Evolutionary conservation across 2,329 filamentous ascomycete genomes (phyloP), one percentile per base, ranked within the genome.

Genomic region (Pseudogymnoascus sp.): DNA sequence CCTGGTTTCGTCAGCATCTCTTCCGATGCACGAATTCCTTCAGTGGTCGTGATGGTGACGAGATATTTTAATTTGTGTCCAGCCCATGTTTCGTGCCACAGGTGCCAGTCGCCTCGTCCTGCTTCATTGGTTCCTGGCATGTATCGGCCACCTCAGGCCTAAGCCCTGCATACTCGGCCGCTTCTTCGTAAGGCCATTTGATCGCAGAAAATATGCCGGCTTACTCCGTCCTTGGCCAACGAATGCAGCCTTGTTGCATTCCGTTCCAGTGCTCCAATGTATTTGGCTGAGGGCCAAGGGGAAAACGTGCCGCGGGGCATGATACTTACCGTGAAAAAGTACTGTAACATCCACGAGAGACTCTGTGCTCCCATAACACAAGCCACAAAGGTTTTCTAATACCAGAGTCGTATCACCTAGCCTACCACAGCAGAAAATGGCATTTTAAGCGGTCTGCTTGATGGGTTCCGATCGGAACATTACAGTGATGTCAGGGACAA

Each of bases 321-420:
- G 49, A 55, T 55, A 55, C 49, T 33, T 55, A n/a, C 49, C 29
- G 29, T n/a, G 7, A 55, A 55, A 55, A 21, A 12, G 26, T 16
- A 55, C 49, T 19, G 49, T 55, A 55, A 55, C 29, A 55, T 55
- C 29, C 49, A 55, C 33, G 29, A 10, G 8, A 55, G 29, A 55
- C n/a, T 33, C 29, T 55, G 49, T 55, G 49, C 33, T 55, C 49
- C 39, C 60, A 61, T 58, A 61, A 31, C 60, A 61, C 37, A 49
- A 45, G 60, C 39, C 35, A 61, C 37, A 55, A 31, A 55, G 49
- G 43, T 45, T 61, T 61, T 61, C 23, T 39, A 23, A 61, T 45
- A 59, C 35, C 59, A 33, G 16, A 55, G 29, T 55, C 21, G 49
- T 55, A 21, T 55, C 29, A 33, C 49, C 3, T 55, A 55, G 16